Percentiles rank a stretch among this genome's conserved stretches.
phyloP scores from a whole-genome alignment of 768 basidiomycete genomes.

The Lentinula lateritia region DNA sequence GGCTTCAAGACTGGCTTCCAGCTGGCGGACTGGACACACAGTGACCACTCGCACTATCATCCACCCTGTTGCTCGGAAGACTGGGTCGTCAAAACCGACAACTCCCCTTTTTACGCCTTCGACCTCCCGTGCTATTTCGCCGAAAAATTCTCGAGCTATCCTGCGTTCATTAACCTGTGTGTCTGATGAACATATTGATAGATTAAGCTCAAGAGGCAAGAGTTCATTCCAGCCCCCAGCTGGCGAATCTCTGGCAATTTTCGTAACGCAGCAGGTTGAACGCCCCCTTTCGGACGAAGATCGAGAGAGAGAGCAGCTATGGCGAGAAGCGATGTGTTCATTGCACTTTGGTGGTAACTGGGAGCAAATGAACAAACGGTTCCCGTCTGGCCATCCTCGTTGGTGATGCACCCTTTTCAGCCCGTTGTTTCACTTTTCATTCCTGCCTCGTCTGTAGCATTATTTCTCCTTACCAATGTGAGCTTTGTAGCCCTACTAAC shows the following conservation, averaged over 20 bases:
- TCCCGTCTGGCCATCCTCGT: slow-evolving; percentile 2
- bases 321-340: slow-evolving; percentile 3
- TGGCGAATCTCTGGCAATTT: neutral
- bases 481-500: too few species aligned
- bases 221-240: neutral
- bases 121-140: neutral
- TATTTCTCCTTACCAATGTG: neutral
- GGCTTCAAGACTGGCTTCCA: neutral
- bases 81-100: too few species aligned
- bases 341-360: slow-evolving; percentile 4
- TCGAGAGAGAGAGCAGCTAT: neutral
- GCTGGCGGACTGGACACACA: neutral
- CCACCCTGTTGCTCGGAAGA: neutral
- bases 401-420: neutral
- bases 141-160: neutral
- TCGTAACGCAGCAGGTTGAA: neutral
- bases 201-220: neutral
- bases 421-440: neutral
- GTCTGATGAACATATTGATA: neutral
- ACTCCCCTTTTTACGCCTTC: neutral
- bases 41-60: neutral
- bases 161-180: neutral
- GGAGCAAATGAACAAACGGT: slow-evolving; percentile 2
- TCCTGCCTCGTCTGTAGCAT: neutral
- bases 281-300: neutral